Conservation (phyloP, 148 eudicot species). For the Cornus kousa region DNA sequence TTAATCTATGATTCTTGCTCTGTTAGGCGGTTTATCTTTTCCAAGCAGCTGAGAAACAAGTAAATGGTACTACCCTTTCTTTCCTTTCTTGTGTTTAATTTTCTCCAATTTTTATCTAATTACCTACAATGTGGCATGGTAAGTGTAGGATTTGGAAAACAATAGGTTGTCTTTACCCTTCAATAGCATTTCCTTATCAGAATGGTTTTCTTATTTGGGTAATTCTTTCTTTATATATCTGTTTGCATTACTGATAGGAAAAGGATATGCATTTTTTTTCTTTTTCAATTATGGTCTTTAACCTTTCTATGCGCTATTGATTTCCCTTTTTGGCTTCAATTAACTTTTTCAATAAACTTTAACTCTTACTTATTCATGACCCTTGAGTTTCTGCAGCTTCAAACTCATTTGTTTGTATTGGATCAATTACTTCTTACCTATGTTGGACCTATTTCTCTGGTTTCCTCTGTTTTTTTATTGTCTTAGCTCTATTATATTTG, state of each 20-base stretch:
- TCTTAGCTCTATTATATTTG: no score
- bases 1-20: conserved; percentile 15
- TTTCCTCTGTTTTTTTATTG: no score
- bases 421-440: no score
- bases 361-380: no score
- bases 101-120: neutral
- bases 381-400: no score
- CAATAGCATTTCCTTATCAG: neutral
- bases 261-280: neutral
- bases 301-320: no score
- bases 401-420: no score
- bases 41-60: conserved; percentile 58
- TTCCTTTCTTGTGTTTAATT: neutral
- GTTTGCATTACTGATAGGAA: neutral
- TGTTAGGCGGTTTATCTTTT: conserved; percentile 77
- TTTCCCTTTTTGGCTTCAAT: no score
- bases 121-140: neutral
- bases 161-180: neutral
- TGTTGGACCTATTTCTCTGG: no score
- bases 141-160: neutral
- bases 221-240: neutral
- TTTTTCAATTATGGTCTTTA: no score
- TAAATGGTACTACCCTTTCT: conserved; percentile 36
- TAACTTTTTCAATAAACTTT: no score
- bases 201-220: neutral